Conservation (phyloP, 352 stramenopile species). For the Phytophthora cajani region DNA sequence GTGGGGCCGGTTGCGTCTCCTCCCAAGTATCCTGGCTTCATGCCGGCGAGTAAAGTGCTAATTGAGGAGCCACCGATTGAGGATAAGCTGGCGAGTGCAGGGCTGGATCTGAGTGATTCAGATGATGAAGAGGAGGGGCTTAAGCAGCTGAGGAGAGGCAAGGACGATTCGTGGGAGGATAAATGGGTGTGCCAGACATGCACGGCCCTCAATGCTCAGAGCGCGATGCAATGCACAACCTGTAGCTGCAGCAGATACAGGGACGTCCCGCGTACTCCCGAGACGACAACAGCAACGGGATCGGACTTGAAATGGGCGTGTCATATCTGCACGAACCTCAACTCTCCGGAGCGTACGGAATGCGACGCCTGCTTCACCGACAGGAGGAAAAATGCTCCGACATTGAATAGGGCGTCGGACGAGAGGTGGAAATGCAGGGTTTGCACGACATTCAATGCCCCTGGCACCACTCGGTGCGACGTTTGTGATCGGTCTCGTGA, state of each 20-base stretch:
- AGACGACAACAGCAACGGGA: neutral
- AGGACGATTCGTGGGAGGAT: conserved; percentile 23
- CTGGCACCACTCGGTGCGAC: conserved; percentile 29
- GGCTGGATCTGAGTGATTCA: conserved; percentile 61
- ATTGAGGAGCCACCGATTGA: conserved; percentile 37
- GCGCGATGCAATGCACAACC: conserved; percentile 21
- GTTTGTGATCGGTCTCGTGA: conserved; percentile 25
- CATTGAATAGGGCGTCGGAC: neutral
- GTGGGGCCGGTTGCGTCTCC: conserved; percentile 6
- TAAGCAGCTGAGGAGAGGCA: conserved; percentile 14
- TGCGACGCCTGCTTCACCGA: conserved; percentile 32
- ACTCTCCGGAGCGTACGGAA: conserved; percentile 15
- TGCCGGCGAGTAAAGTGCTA: conserved; percentile 33
- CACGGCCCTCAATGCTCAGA: conserved; percentile 34
- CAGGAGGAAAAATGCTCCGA: neutral
- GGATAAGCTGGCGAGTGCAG: conserved; percentile 53
- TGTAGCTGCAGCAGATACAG: conserved; percentile 25
- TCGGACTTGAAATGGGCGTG: conserved; percentile 35
- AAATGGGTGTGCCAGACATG: conserved; percentile 43
- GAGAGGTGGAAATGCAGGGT: conserved; percentile 31
- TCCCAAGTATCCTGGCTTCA: conserved; percentile 23
- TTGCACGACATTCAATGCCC: conserved; percentile 32
- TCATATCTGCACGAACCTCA: conserved; percentile 39
- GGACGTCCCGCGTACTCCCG: neutral
- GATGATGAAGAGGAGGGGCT: conserved; percentile 41